Conservation (phyloP, 1,284 basidiomycete species). For the Apiotrichum laibachii region DNA sequence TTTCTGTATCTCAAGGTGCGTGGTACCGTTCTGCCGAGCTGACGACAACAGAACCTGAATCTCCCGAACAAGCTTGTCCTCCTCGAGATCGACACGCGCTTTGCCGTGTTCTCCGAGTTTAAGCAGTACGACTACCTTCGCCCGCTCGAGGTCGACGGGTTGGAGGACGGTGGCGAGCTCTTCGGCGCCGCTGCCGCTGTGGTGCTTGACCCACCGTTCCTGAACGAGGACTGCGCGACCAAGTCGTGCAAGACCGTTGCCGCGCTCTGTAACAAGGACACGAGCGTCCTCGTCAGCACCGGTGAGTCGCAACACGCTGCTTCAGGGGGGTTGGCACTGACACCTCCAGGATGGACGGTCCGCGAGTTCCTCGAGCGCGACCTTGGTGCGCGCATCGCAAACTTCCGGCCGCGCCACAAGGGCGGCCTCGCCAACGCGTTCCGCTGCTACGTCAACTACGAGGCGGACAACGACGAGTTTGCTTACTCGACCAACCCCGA, state of each 20-base stretch:
- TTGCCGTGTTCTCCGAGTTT: conserved; percentile 18
- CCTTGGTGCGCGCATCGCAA: conserved; percentile 7
- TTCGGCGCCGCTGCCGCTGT: conserved; percentile 8
- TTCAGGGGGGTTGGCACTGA: background rate
- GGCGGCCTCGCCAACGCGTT: conserved; percentile 18
- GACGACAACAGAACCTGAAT: conserved; percentile 9
- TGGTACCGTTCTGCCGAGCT: too few species aligned
- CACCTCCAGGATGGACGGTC: conserved; percentile 10
- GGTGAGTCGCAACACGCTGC: background rate
- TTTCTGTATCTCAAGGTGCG: conserved; percentile 16
- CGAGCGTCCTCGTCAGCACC: conserved; percentile 11
- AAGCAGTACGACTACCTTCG: conserved; percentile 12
- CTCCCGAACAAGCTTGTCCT: conserved; percentile 16
- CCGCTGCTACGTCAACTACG: conserved; percentile 17
- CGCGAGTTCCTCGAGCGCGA: conserved; percentile 1
- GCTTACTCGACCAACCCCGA: conserved; percentile 3
- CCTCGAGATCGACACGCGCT: conserved; percentile 18
- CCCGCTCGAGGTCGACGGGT: conserved; percentile 6
- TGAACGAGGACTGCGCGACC: conserved; percentile 9
- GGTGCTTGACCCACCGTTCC: conserved; percentile 15
- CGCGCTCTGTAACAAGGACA: conserved; percentile 3
- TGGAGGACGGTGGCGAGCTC: background rate
- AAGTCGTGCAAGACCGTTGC: conserved; percentile 8
- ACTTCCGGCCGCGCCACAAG: conserved; percentile 14
- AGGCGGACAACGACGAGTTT: background rate